Evolutionary conservation across 1,284 basidiomycete species (phyloP).

Genomic region (Sporisorium iseilematis-ciliati): DNA sequence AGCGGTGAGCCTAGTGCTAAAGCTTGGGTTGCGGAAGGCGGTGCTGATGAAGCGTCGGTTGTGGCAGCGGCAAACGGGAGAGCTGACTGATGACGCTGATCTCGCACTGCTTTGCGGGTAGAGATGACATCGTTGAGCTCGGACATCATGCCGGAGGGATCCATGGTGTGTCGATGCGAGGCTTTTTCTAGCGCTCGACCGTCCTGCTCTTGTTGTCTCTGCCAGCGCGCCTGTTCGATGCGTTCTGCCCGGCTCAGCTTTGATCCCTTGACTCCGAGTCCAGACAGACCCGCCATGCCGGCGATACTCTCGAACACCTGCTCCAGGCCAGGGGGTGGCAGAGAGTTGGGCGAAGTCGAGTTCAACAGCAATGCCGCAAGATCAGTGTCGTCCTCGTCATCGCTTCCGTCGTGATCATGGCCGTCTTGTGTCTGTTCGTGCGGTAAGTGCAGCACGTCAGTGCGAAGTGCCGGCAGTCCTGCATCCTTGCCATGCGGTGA

Average conservation of each 20-base stretch:
- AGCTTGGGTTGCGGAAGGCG: background rate
- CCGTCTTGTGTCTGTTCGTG: background rate
- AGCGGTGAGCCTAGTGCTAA: constrained; percentile 42
- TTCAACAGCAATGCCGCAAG: constrained; percentile 37
- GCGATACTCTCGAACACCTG: constrained; percentile 65
- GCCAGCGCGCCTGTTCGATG: constrained; percentile 43
- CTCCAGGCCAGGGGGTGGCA: constrained; percentile 62
- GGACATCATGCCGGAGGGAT: constrained; percentile 43
- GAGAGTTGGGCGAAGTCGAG: constrained; percentile 53
- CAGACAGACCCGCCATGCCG: constrained; percentile 34
- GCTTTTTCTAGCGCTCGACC: constrained; percentile 15
- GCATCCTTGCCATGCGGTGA: constrained; percentile 5
- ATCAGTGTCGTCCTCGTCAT: constrained; percentile 43
- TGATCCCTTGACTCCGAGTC: constrained; percentile 8
- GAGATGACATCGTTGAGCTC: constrained; percentile 59
- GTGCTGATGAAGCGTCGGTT: background rate
- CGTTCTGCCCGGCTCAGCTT: constrained; percentile 58
- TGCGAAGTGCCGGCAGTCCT: background rate
- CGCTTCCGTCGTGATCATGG: constrained; percentile 9
- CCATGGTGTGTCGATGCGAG: constrained; percentile 28
- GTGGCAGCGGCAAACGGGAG: constrained; percentile 1
- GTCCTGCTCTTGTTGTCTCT: constrained; percentile 35
- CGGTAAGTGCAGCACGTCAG: background rate
- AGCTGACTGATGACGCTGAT: constrained; percentile 31
- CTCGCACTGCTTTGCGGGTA: constrained; percentile 29